Evolutionary conservation across 2,329 filamentous ascomycete genomes (phyloP).

Genomic region (Teratosphaeria zuluensis): DNA sequence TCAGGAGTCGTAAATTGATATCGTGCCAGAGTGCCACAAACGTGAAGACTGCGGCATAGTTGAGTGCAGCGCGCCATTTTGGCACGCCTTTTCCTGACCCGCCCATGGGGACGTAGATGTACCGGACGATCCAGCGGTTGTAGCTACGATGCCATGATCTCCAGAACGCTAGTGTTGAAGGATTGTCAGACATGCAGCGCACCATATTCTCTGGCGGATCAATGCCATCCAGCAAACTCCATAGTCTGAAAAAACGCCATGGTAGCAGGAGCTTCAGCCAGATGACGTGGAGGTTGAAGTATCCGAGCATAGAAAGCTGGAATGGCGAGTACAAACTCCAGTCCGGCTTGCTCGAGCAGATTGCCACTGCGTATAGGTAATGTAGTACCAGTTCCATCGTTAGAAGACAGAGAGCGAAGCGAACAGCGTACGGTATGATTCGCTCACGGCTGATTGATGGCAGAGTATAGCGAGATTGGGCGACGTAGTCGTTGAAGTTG

Average conservation of each 20-base stretch:
- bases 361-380: slow-evolving; percentile 87
- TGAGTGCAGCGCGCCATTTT: slow-evolving; percentile 55
- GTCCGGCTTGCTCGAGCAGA: slow-evolving; percentile 66
- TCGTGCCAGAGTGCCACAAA: slow-evolving; percentile 99
- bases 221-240: slow-evolving; percentile 80
- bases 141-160: slow-evolving; percentile 90
- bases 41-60: slow-evolving; percentile 80
- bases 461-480: slow-evolving; percentile 65
- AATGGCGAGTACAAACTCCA: slow-evolving; percentile 80
- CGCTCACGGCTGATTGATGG: slow-evolving; percentile 56
- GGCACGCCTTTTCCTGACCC: slow-evolving; percentile 44
- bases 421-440: slow-evolving; percentile 70
- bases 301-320: slow-evolving; percentile 82
- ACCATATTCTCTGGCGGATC: slow-evolving; percentile 98
- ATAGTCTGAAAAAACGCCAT: slow-evolving; percentile 98
- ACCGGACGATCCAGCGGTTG: slow-evolving; percentile 89
- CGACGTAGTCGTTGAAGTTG: slow-evolving; percentile 96
- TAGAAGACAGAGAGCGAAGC: slow-evolving; percentile 70
- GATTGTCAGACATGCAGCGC: slow-evolving; percentile 91
- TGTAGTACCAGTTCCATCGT: slow-evolving; percentile 88
- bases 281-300: slow-evolving; percentile 92
- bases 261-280: slow-evolving; percentile 96
- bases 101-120: slow-evolving; percentile 87
- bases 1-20: slow-evolving; percentile 77
- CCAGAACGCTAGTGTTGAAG: slow-evolving; percentile 86